These are phyloP conservation scores for Rhodotorula sp. DNA, from an alignment of 1,284 basidiomycete genomes.

Conservation along the genomic window DNA sequence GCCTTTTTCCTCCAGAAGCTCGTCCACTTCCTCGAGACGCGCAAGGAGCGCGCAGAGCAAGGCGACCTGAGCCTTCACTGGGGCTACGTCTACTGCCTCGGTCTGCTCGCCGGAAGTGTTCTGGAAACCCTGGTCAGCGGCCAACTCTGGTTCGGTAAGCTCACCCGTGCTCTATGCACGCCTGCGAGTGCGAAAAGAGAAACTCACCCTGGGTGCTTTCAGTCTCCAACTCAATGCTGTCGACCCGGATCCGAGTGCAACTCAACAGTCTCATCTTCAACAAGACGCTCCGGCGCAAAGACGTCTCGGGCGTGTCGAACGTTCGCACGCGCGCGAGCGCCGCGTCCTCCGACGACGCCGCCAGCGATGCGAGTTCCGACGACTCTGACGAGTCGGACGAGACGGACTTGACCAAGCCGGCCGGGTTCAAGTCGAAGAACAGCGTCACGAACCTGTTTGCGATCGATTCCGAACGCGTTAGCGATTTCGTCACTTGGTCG, in stretches of 20 bases:
- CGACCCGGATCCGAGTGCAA: constrained; percentile 62
- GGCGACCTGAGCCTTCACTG: constrained; percentile 43
- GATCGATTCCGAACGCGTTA: constrained; percentile 69
- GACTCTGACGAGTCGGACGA: constrained; percentile 56
- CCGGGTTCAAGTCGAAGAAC: constrained; percentile 70
- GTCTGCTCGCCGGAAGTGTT: constrained; percentile 66
- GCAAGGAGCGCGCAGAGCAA: not conserved
- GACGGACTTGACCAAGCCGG: constrained; percentile 2
- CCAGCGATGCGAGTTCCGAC: constrained; percentile 21
- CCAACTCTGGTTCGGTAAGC: constrained; percentile 46
- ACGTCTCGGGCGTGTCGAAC: constrained; percentile 41
- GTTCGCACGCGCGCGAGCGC: constrained; percentile 35
- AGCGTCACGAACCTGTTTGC: constrained; percentile 77
- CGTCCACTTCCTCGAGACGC: constrained; percentile 66
- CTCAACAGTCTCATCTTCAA: constrained; percentile 81
- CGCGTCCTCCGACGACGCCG: constrained; percentile 43
- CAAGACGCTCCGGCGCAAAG: constrained; percentile 65
- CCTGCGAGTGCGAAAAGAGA: too few species aligned
- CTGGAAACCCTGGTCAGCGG: constrained; percentile 55
- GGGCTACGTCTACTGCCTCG: constrained; percentile 55
- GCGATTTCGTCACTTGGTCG: constrained; percentile 39
- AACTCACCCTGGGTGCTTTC: constrained; percentile 54
- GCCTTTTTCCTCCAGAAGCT: constrained; percentile 70
- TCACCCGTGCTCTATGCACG: not conserved
- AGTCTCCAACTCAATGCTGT: constrained; percentile 64